Percentiles rank a stretch among this genome's conserved stretches.
Conservation (phyloP, 2,329 filamentous ascomycete genomes). For the Chlorencoelia australis region DNA sequence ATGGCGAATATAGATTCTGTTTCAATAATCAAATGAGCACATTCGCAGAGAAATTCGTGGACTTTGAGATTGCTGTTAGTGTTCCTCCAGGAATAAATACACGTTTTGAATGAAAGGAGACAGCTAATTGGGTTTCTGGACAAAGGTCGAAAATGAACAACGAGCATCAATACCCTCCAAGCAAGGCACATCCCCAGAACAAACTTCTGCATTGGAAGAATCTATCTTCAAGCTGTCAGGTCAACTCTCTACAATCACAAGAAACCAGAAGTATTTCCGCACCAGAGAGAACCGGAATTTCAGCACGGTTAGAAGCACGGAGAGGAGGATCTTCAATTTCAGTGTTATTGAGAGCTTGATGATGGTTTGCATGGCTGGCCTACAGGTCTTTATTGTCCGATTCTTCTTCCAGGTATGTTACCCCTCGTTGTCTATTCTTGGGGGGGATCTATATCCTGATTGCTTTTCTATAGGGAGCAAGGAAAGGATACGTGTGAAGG, state of each 20-base stretch:
- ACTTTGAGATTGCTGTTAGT: slow-evolving; percentile 90
- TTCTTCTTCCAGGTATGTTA: slow-evolving; percentile 88
- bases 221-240: slow-evolving; percentile 91
- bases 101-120: no score
- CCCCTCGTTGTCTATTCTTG: background rate
- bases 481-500: slow-evolving; percentile 58
- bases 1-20: slow-evolving; percentile 92
- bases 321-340: slow-evolving; percentile 94
- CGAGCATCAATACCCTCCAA: slow-evolving; percentile 77
- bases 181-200: slow-evolving; percentile 79
- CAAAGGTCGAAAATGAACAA: slow-evolving; percentile 80
- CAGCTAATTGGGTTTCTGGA: slow-evolving; percentile 2
- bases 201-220: slow-evolving; percentile 82
- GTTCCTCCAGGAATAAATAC: background rate
- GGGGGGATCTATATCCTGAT: background rate
- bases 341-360: slow-evolving; percentile 85
- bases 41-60: slow-evolving; percentile 93
- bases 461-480: slow-evolving; percentile 43
- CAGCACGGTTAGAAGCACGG: slow-evolving; percentile 92
- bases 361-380: slow-evolving; percentile 87
- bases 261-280: slow-evolving; percentile 99
- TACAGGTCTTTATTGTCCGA: slow-evolving; percentile 94
- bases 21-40: slow-evolving; percentile 99
- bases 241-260: slow-evolving; percentile 84
- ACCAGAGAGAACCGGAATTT: slow-evolving; percentile 98